Evolutionary conservation across 805 yeast species (phyloP).

Genomic region (Pichia sporocuriosa): DNA sequence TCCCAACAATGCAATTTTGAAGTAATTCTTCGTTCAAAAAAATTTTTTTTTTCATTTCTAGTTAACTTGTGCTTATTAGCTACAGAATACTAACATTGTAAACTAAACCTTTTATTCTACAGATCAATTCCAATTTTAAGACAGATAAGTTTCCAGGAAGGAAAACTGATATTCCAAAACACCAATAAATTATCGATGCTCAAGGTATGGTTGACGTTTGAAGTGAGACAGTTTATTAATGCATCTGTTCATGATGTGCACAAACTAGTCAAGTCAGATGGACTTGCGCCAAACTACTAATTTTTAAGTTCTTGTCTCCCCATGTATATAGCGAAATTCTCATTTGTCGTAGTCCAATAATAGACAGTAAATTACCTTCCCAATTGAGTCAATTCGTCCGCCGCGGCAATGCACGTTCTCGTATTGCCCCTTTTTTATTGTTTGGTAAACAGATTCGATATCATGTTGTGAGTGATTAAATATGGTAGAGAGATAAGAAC

Average conservation of each 20-base stretch:
- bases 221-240: slow-evolving; percentile 77
- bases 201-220: slow-evolving; percentile 86
- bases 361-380: too few species aligned
- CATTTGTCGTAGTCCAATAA: too few species aligned
- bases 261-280: slow-evolving; percentile 54
- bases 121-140: slow-evolving; percentile 83
- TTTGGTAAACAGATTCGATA: too few species aligned
- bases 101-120: slow-evolving; percentile 3
- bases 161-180: slow-evolving; percentile 47
- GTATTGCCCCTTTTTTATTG: too few species aligned
- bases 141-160: slow-evolving; percentile 69
- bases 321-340: too few species aligned
- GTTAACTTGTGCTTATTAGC: too few species aligned
- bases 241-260: slow-evolving; percentile 75
- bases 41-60: too few species aligned
- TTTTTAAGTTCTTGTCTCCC: too few species aligned
- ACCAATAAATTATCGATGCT: slow-evolving; percentile 70
- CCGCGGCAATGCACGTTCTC: too few species aligned
- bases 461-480: too few species aligned
- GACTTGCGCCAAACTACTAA: slow-evolving; percentile 57
- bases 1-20: slow-evolving; percentile 27
- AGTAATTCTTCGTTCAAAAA: neutral
- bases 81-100: slow-evolving; percentile 10
- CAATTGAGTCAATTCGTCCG: too few species aligned
- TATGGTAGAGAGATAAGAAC: too few species aligned